A percentile compares a stretch with the other conserved stretches of the same genome.
Conservation (phyloP, 2,329 filamentous ascomycete species). For the Aspergillus unguis region DNA sequence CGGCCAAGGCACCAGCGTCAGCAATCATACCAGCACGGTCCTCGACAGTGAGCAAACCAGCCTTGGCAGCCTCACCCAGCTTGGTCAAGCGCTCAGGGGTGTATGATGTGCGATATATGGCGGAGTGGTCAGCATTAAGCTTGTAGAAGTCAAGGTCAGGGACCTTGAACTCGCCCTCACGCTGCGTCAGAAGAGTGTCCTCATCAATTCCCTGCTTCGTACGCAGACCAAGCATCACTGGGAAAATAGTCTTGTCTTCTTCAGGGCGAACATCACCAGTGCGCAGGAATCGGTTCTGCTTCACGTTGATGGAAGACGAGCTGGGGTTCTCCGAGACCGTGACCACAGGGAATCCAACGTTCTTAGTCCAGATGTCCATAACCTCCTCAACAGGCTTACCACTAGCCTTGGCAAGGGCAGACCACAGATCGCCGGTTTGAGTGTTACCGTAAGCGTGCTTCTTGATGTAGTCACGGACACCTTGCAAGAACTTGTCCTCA, state of each 20-base stretch:
- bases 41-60: constrained; percentile 76
- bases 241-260: constrained; percentile 83
- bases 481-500: constrained; percentile 88
- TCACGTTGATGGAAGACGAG: constrained; percentile 73
- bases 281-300: constrained; percentile 91
- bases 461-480: constrained; percentile 85
- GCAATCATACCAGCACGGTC: constrained; percentile 93
- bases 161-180: constrained; percentile 75
- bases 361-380: constrained; percentile 96
- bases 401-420: constrained; percentile 79
- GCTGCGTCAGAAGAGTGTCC: constrained; percentile 65
- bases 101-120: constrained; percentile 89
- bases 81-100: constrained; percentile 77
- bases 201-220: constrained; percentile 81
- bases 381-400: constrained; percentile 86
- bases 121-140: constrained; percentile 90
- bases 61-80: constrained; percentile 80
- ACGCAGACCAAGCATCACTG: constrained; percentile 81
- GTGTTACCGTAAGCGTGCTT: constrained; percentile 98
- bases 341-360: constrained; percentile 89
- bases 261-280: constrained; percentile 92
- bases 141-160: constrained; percentile 88
- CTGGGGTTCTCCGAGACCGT: constrained; percentile 73
- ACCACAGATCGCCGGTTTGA: constrained; percentile 85
- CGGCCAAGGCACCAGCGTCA: constrained; percentile 83